A percentile compares a stretch with the other conserved stretches of the same genome.
phyloP scores from a whole-genome alignment of 1,139 yeast genomes.

The Magnusiomyces ingens region DNA sequence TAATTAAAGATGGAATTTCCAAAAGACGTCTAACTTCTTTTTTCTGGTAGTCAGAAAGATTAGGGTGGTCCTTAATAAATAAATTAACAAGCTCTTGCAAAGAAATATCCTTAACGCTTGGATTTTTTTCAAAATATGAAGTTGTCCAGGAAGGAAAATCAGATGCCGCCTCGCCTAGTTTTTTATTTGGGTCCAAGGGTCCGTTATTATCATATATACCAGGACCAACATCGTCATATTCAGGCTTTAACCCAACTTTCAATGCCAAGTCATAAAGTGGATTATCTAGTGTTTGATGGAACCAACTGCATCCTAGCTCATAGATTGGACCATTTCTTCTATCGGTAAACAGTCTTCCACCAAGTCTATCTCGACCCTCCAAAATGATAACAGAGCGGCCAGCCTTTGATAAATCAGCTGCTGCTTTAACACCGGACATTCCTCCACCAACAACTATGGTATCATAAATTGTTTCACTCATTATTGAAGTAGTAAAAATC shows the following conservation, averaged over 20 bases:
- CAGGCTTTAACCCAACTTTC: constrained; percentile 23
- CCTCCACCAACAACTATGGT: constrained; percentile 74
- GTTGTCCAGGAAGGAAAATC: constrained; percentile 61
- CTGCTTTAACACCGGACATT: constrained; percentile 73
- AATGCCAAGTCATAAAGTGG: constrained; percentile 36
- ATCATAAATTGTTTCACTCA: not conserved
- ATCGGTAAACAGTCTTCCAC: constrained; percentile 41
- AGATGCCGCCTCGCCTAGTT: constrained; percentile 42
- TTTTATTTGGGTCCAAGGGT: constrained; percentile 31
- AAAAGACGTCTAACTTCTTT: constrained; percentile 43
- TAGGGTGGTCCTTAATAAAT: constrained; percentile 43
- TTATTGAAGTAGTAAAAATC: too few relatives aligned
- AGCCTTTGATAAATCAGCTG: constrained; percentile 45
- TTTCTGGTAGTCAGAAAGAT: constrained; percentile 41
- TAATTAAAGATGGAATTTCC: constrained; percentile 65
- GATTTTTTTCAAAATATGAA: constrained; percentile 11
- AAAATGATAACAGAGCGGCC: constrained; percentile 43
- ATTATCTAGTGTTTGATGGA: constrained; percentile 72
- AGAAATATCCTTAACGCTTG: constrained; percentile 38
- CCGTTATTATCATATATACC: constrained; percentile 31
- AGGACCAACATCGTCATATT: constrained; percentile 43
- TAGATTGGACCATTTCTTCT: constrained; percentile 23
- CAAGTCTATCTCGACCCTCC: constrained; percentile 54
- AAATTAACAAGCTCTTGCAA: constrained; percentile 44
- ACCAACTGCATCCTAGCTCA: constrained; percentile 87